Evolutionary conservation across 352 stramenopile species (phyloP).

Genomic region (Phytophthora melonis): DNA sequence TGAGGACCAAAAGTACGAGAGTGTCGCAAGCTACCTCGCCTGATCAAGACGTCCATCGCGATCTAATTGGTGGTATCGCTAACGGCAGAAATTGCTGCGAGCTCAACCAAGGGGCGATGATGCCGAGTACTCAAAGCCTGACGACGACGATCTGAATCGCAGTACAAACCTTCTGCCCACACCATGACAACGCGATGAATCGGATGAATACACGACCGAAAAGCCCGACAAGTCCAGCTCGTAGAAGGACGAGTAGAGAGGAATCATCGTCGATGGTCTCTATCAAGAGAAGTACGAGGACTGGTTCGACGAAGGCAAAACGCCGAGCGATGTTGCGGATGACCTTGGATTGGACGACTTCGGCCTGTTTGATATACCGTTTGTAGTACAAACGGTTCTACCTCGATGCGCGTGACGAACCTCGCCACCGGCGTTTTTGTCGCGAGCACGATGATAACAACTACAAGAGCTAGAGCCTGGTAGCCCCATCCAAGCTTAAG

Average conservation of each 20-base stretch:
- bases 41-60: neutral
- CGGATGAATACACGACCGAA: neutral
- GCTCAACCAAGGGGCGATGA: neutral
- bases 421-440: constrained; percentile 5
- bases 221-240: neutral
- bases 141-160: neutral
- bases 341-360: neutral
- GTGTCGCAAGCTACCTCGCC: neutral
- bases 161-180: neutral
- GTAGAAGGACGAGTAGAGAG: neutral
- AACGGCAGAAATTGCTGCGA: neutral
- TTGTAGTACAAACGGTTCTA: constrained; percentile 1
- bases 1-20: neutral
- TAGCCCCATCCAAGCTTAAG: no score
- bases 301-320: constrained; percentile 5
- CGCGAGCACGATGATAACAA: neutral
- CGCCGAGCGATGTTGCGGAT: neutral
- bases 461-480: neutral
- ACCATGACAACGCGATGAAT: neutral
- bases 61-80: no score
- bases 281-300: constrained; percentile 2
- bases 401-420: neutral
- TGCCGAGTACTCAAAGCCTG: neutral
- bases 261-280: constrained; percentile 1
- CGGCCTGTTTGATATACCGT: neutral